phyloP scores from a whole-genome alignment of 2,329 filamentous ascomycete species.

The Xylaria sp. region DNA sequence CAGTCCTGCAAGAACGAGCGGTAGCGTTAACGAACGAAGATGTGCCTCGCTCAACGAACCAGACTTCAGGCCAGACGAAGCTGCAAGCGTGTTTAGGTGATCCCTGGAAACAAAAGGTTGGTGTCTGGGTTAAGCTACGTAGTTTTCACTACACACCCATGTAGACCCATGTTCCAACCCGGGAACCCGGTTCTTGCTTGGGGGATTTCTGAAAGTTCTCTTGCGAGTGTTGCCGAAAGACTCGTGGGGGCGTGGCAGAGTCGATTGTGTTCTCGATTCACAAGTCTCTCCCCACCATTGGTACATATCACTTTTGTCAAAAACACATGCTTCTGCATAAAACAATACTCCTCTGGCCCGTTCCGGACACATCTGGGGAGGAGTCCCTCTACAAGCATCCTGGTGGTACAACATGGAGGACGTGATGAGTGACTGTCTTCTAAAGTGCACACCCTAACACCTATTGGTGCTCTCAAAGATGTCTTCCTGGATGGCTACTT shows the following conservation, averaged over 20 bases:
- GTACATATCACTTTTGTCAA: conserved; percentile 6
- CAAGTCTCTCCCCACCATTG: conserved; percentile 16
- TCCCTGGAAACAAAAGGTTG: conserved; percentile 28
- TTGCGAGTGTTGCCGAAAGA: conserved; percentile 3
- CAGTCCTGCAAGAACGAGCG: conserved; percentile 12
- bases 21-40: conserved; percentile 26
- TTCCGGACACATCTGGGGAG: conserved; percentile 8
- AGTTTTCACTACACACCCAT: conserved; percentile 20
- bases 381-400: background rate
- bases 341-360: conserved; percentile 1
- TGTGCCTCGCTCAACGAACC: conserved; percentile 17
- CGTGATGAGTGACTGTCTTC: conserved; percentile 15
- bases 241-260: conserved; percentile 31
- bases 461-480: background rate
- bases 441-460: background rate
- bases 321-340: conserved; percentile 12
- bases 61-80: conserved; percentile 23
- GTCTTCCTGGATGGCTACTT: conserved; percentile 13
- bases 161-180: conserved; percentile 23
- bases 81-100: conserved; percentile 26
- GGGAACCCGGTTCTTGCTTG: conserved; percentile 33
- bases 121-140: conserved; percentile 19
- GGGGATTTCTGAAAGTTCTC: background rate
- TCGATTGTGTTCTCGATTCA: conserved; percentile 34
- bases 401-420: conserved; percentile 9